A percentile compares a stretch with the other conserved stretches of the same genome.
phyloP scores from a whole-genome alignment of 1,284 basidiomycete genomes.

The Cryptococcus floricola region DNA sequence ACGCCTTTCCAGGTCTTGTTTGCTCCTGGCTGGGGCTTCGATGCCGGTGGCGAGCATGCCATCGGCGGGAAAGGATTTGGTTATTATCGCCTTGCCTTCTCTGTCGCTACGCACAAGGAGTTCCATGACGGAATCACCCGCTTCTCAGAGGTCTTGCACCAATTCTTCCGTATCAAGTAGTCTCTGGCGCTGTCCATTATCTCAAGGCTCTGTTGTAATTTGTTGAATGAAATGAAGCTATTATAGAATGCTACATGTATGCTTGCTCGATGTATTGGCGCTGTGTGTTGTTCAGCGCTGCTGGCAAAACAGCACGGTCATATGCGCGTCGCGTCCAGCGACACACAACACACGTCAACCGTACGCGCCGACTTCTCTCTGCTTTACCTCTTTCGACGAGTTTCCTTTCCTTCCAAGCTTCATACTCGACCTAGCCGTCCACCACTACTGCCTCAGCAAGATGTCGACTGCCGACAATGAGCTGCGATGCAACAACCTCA shows the following conservation, averaged over 20 bases:
- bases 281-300: neutral
- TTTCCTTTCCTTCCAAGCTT: neutral
- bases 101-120: constrained; percentile 44
- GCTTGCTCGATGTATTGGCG: neutral
- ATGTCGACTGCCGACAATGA: constrained; percentile 1
- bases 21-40: constrained; percentile 44
- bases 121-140: constrained; percentile 32
- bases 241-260: neutral
- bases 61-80: constrained; percentile 44
- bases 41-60: constrained; percentile 39
- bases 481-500: constrained; percentile 26
- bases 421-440: neutral
- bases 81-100: constrained; percentile 48
- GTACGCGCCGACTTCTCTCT: neutral
- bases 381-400: neutral
- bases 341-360: no score
- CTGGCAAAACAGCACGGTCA: neutral
- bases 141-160: constrained; percentile 40
- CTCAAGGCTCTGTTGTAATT: no score
- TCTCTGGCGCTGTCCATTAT: neutral
- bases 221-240: neutral
- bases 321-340: neutral
- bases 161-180: constrained; percentile 35
- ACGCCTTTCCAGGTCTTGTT: constrained; percentile 36
- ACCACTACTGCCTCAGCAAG: neutral